Evolutionary conservation across 345 rosid genomes (phyloP).

Genomic region (Arabidopsis suecica): DNA sequence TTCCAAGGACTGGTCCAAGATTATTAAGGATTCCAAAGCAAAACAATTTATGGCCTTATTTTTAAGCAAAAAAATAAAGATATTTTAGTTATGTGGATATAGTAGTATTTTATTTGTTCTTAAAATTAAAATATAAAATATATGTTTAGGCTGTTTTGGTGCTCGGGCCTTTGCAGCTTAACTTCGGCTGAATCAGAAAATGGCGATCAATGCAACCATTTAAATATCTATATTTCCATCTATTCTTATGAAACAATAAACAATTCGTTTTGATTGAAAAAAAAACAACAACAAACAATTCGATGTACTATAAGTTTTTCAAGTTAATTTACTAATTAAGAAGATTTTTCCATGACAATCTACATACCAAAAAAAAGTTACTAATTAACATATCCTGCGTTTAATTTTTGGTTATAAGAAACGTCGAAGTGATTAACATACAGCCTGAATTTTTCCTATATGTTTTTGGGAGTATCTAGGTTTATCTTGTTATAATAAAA

Average conservation of each 20-base stretch:
- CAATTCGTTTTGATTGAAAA: not conserved
- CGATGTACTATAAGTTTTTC: not conserved
- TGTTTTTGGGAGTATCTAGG: not conserved
- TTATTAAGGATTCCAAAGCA: not conserved
- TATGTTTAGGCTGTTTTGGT: slow-evolving; percentile 31
- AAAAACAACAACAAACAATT: not conserved
- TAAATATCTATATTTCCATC: not conserved
- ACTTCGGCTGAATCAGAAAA: slow-evolving; percentile 35
- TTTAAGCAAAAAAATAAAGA: not conserved
- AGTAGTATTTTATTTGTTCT: not conserved
- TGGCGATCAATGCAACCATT: slow-evolving; percentile 33
- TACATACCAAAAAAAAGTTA: not conserved
- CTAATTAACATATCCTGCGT: not conserved
- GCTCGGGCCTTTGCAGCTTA: slow-evolving; percentile 35
- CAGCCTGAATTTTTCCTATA: too few species aligned
- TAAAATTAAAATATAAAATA: not conserved
- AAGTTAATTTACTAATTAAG: not conserved
- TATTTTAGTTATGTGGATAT: not conserved
- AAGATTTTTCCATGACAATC: not conserved
- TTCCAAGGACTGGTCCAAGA: not conserved
- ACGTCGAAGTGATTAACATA: not conserved
- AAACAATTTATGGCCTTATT: not conserved
- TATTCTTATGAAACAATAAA: slow-evolving; percentile 7
- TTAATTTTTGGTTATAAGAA: too few species aligned
- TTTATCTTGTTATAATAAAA: not conserved